These are phyloP conservation scores for Nicotiana tabacum DNA, from an alignment of 257 asterid genomes.

Conservation along the genomic window DNA sequence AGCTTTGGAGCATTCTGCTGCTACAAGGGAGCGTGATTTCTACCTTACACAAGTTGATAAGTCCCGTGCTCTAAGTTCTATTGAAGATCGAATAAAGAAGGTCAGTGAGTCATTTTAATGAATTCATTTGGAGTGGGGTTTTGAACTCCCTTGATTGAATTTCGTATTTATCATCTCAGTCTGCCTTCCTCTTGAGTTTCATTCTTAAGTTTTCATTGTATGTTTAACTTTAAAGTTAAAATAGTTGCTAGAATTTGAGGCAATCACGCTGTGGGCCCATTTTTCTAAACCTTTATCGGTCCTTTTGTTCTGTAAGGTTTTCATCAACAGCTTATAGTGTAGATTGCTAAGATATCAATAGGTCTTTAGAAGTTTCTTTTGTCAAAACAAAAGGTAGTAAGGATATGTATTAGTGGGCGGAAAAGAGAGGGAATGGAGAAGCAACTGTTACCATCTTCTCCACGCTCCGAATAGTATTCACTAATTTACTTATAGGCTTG, in stretches of 20 bases:
- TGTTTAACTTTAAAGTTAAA: background rate
- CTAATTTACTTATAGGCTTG: background rate
- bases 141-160: background rate
- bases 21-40: slow-evolving; percentile 75
- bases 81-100: slow-evolving; percentile 77
- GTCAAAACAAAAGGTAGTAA: background rate
- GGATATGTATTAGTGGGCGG: background rate
- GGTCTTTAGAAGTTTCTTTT: background rate
- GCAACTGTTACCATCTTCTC: background rate
- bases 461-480: background rate
- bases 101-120: slow-evolving; percentile 19
- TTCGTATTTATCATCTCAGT: background rate
- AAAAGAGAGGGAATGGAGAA: background rate
- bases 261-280: background rate
- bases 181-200: background rate
- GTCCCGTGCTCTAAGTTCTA: slow-evolving; percentile 51
- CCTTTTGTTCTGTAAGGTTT: background rate
- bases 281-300: background rate
- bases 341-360: background rate
- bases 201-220: background rate
- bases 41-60: slow-evolving; percentile 79
- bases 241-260: background rate
- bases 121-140: background rate
- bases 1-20: slow-evolving; percentile 73
- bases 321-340: background rate